Conservation (phyloP, 495 filamentous ascomycete genomes). For the Aspergillus sparsus region DNA sequence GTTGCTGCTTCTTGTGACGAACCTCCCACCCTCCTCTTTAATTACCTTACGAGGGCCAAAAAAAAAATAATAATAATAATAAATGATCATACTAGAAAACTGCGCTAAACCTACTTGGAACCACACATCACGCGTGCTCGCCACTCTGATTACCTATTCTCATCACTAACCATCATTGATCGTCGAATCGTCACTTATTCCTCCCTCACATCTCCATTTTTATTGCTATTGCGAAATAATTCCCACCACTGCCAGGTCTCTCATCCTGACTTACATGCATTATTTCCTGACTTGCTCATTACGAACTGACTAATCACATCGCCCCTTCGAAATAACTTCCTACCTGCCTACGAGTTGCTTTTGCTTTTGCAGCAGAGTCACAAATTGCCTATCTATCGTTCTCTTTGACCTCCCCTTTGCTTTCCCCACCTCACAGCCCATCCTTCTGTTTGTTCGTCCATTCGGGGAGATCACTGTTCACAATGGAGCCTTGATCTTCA, state of each 20-base stretch:
- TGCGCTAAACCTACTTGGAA: slow-evolving; percentile 15
- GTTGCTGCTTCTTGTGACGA: too few species aligned
- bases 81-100: background rate
- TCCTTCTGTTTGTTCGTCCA: slow-evolving; percentile 16
- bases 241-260: background rate
- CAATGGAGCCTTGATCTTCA: slow-evolving; percentile 23
- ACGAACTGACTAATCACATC: slow-evolving; percentile 17
- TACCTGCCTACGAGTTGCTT: background rate
- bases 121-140: slow-evolving; percentile 23
- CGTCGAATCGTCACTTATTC: background rate
- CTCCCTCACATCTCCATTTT: background rate
- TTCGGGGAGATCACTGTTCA: slow-evolving; percentile 4
- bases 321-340: background rate
- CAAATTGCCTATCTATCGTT: slow-evolving; percentile 8
- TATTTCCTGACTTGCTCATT: background rate
- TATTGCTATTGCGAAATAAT: background rate
- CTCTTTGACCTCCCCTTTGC: slow-evolving; percentile 12
- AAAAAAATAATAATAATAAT: slow-evolving; percentile 9
- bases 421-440: slow-evolving; percentile 11
- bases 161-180: slow-evolving; percentile 3
- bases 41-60: slow-evolving; percentile 1
- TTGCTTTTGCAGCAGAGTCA: slow-evolving; percentile 3
- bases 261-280: background rate
- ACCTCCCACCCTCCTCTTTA: background rate
- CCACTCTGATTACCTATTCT: slow-evolving; percentile 14